Evolutionary conservation across 768 basidiomycete genomes (phyloP).

Genomic region (Tricholoma bakamatsutake): DNA sequence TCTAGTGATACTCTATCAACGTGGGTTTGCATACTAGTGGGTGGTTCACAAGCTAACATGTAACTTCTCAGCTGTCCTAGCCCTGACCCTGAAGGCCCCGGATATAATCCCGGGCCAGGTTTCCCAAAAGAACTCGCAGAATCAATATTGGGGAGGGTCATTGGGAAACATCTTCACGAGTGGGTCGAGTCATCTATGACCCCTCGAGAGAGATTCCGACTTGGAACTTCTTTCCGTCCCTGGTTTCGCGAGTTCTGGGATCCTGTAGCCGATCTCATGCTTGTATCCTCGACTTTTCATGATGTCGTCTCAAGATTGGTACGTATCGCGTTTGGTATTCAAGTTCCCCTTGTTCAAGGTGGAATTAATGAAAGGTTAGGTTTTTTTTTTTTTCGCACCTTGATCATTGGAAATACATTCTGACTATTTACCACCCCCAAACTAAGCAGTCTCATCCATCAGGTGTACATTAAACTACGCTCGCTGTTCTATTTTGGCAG

Average conservation of each 20-base stretch:
- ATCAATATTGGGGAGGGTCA: background rate
- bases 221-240: background rate
- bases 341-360: background rate
- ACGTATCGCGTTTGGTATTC: slow-evolving; percentile 7
- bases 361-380: background rate
- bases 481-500: slow-evolving; percentile 5
- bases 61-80: background rate
- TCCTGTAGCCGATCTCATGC: slow-evolving; percentile 3
- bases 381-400: background rate
- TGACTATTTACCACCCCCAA: background rate
- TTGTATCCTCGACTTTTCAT: slow-evolving; percentile 7
- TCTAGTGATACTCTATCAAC: slow-evolving; percentile 9
- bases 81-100: background rate
- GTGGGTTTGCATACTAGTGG: background rate
- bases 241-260: slow-evolving; percentile 5
- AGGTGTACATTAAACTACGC: slow-evolving; percentile 4
- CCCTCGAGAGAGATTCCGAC: background rate
- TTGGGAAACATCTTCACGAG: slow-evolving; percentile 2
- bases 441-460: background rate
- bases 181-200: background rate
- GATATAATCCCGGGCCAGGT: background rate
- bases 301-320: slow-evolving; percentile 3
- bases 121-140: background rate
- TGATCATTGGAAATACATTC: background rate
- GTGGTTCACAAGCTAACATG: background rate